phyloP scores from a whole-genome alignment of 106 monocot species.

The Dactylorhiza incarnata region DNA sequence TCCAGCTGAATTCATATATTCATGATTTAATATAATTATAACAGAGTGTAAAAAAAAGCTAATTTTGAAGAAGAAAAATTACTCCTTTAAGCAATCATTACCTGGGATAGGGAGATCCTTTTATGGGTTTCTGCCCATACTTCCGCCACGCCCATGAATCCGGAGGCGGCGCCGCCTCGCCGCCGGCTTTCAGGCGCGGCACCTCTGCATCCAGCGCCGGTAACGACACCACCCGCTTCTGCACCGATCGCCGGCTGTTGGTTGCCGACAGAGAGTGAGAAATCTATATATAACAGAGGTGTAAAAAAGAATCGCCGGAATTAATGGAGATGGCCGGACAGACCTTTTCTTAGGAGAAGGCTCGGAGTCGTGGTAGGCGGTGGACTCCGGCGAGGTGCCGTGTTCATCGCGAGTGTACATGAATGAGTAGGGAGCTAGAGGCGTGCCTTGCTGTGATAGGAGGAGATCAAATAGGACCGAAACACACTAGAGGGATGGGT shows the following conservation, averaged over 20 bases:
- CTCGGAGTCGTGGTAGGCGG: neutral
- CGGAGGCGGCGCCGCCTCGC: constrained; percentile 13
- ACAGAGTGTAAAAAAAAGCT: neutral
- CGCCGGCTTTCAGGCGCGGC: constrained; percentile 10
- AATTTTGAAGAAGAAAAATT: neutral
- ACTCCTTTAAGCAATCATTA: neutral
- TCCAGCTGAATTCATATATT: neutral
- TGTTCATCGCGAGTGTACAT: neutral
- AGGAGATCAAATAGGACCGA: neutral
- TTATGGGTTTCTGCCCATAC: constrained; percentile 31
- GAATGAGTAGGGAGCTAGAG: neutral
- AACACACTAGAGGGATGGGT: neutral
- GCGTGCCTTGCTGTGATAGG: neutral
- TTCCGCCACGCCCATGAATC: constrained; percentile 40
- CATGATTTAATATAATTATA: no score
- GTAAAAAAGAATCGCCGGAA: neutral
- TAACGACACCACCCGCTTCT: constrained; percentile 8
- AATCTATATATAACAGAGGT: neutral
- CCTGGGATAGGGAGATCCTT: constrained; percentile 21
- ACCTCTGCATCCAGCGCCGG: constrained; percentile 10
- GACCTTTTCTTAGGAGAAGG: constrained; percentile 5
- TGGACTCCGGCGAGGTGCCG: neutral
- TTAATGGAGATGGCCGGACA: neutral
- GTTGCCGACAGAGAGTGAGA: neutral
- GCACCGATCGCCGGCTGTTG: constrained; percentile 1